These are phyloP conservation scores for Hypholoma sublateritium DNA, from an alignment of 768 basidiomycete species.

Conservation along the genomic window DNA sequence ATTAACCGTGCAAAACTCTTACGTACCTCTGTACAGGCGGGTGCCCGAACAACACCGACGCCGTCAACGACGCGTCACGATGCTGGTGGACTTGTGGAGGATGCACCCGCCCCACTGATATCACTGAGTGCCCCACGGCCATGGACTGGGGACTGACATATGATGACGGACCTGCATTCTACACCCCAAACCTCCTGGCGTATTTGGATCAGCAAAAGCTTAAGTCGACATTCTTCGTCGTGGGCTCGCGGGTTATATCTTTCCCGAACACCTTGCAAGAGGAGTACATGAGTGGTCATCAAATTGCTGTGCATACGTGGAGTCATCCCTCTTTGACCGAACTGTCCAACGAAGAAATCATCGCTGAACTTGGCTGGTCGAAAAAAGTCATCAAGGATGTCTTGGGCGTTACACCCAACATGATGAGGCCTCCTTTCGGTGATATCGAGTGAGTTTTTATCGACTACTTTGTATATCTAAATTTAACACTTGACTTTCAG, in stretches of 20 bases:
- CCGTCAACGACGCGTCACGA: conserved; percentile 47
- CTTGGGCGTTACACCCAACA: conserved; percentile 73
- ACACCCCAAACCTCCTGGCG: conserved; percentile 71
- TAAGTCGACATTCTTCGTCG: conserved; percentile 84
- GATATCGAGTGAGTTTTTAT: conserved; percentile 62
- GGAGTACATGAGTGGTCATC: conserved; percentile 78
- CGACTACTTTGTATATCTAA: not conserved
- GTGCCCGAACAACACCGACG: conserved; percentile 61
- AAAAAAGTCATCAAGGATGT: conserved; percentile 84
- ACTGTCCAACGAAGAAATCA: conserved; percentile 73
- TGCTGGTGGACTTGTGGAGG: conserved; percentile 87
- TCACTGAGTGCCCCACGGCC: conserved; percentile 72
- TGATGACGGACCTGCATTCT: conserved; percentile 80
- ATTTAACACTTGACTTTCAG: conserved; percentile 32
- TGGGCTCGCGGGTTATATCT: conserved; percentile 77
- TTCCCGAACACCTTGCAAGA: conserved; percentile 68
- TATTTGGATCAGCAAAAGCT: conserved; percentile 66
- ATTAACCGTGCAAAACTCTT: conserved; percentile 2
- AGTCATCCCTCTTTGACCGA: conserved; percentile 75
- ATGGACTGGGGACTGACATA: conserved; percentile 57
- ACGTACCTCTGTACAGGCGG: conserved; percentile 35
- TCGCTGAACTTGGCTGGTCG: conserved; percentile 88
- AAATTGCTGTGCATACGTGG: conserved; percentile 72
- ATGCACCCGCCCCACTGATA: conserved; percentile 66
- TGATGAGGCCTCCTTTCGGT: conserved; percentile 81